Evolutionary conservation across 768 basidiomycete genomes (phyloP).

Genomic region (Lentinula edodes): DNA sequence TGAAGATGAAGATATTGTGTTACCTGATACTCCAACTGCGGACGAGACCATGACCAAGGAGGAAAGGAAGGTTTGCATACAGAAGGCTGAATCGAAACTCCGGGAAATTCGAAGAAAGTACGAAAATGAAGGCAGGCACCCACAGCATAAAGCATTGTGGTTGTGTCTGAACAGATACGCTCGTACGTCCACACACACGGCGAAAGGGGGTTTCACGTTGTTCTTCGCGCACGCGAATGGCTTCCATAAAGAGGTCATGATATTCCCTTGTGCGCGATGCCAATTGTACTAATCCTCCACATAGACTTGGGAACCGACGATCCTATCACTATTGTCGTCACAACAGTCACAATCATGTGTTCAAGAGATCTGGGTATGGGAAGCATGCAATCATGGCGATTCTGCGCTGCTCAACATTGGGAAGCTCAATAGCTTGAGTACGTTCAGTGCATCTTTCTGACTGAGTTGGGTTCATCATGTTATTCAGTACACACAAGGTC

Average conservation of each 20-base stretch:
- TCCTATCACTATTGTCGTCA: conserved; percentile 46
- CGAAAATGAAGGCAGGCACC: background rate
- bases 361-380: conserved; percentile 80
- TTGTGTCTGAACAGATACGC: conserved; percentile 70
- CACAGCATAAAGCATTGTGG: conserved; percentile 46
- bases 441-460: conserved; percentile 17
- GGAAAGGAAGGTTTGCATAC: conserved; percentile 22
- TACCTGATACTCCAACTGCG: conserved; percentile 25
- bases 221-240: conserved; percentile 84
- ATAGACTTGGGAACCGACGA: conserved; percentile 76
- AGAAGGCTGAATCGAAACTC: conserved; percentile 19
- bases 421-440: conserved; percentile 54
- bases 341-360: conserved; percentile 24
- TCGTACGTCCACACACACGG: conserved; percentile 2
- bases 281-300: background rate
- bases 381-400: conserved; percentile 83
- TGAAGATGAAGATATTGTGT: conserved; percentile 33
- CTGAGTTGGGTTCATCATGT: background rate
- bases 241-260: conserved; percentile 75
- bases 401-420: conserved; percentile 65
- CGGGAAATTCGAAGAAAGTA: conserved; percentile 25
- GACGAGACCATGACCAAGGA: conserved; percentile 26
- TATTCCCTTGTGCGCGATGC: background rate
- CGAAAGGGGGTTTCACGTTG: conserved; percentile 39
- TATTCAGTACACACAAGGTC: conserved; percentile 71